Evolutionary conservation across 441 rosid species (phyloP), one percentile per base, ranked within the genome.

Genomic region (Adansonia grandidieri): DNA sequence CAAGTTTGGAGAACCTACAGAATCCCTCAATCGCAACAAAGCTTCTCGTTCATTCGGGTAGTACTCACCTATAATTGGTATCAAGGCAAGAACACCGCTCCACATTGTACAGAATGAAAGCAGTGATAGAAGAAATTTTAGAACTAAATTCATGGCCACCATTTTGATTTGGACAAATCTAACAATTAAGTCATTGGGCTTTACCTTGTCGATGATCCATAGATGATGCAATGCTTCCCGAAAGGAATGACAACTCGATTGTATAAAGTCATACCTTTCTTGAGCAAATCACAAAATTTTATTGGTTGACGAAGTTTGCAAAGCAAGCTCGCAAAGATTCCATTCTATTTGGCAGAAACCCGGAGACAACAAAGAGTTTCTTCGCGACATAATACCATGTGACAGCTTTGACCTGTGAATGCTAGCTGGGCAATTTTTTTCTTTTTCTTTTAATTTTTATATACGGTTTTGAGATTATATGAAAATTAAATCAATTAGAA

Each of bases 11-110:
- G 89, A 84, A 75, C 54, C 66, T 15, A 85, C 14, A 7, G 83
- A 86, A 70, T 87, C 87, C 68, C 89, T 85, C 1, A 90, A 61
- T 78, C 71, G 82, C 71, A 88, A 50, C 81, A 90, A 60, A 1
- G 84, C 90, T 48, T 79, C 74, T 61, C 81, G 69, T 67, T 90
- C 91, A 9, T 24, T 58, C 6, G 85, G 84, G 32, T 82, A 79
- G 75, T 56, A 83, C 42, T 64, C 75, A n/a, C 68, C 42, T 9
- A 40, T 9, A 5, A 60, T 45, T 14, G 54, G 32, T 11, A 72
- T 72, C 28, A 74, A 65, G n/a, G 66, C 72, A 61, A 63, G 51
- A 24, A 63, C 79, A 22, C 48, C 5, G 22, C 24, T 32, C 48
- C 64, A 67, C 5, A 47, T 74, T 13, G 28, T 61, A 1, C 64